A percentile compares a stretch with the other conserved stretches of the same genome.
phyloP scores from a whole-genome alignment of 1,284 basidiomycete species.

The Malassezia dermatis region DNA sequence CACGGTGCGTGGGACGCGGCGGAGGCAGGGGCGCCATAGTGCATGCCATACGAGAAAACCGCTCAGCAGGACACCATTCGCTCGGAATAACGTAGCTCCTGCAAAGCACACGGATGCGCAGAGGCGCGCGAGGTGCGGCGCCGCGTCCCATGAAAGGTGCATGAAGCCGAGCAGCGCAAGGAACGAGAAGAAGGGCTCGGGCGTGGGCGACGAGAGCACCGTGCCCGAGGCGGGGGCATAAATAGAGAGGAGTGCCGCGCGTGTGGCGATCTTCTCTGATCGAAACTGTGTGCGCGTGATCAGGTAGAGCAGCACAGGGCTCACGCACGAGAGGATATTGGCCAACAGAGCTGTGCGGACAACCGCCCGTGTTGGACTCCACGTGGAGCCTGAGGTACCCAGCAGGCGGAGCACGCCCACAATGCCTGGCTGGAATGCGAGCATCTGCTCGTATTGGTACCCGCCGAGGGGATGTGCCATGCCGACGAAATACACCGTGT shows the following conservation, averaged over 20 bases:
- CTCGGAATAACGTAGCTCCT: constrained; percentile 61
- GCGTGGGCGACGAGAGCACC: constrained; percentile 62
- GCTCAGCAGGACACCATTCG: constrained; percentile 67
- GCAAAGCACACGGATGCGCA: constrained; percentile 59
- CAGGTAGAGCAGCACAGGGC: constrained; percentile 56
- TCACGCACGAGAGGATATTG: constrained; percentile 48
- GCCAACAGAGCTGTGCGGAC: constrained; percentile 19
- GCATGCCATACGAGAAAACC: constrained; percentile 54
- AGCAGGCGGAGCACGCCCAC: constrained; percentile 21
- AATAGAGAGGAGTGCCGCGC: constrained; percentile 61
- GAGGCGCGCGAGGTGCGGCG: constrained; percentile 49
- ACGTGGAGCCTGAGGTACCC: constrained; percentile 11
- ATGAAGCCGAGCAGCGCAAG: constrained; percentile 60
- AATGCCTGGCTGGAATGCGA: constrained; percentile 72
- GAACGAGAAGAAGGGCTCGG: constrained; percentile 73
- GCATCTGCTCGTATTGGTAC: constrained; percentile 69
- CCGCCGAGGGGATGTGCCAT: constrained; percentile 34
- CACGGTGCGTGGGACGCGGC: not conserved
- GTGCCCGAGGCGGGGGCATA: constrained; percentile 66
- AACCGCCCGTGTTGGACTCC: constrained; percentile 25
- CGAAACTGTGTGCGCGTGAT: constrained; percentile 46
- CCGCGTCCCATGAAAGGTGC: not conserved
- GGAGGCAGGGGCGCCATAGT: not conserved
- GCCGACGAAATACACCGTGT: constrained; percentile 64
- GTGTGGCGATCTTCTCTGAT: constrained; percentile 54